Evolutionary conservation across 2,329 filamentous ascomycete species (phyloP).

Genomic region (Trichoderma breve): DNA sequence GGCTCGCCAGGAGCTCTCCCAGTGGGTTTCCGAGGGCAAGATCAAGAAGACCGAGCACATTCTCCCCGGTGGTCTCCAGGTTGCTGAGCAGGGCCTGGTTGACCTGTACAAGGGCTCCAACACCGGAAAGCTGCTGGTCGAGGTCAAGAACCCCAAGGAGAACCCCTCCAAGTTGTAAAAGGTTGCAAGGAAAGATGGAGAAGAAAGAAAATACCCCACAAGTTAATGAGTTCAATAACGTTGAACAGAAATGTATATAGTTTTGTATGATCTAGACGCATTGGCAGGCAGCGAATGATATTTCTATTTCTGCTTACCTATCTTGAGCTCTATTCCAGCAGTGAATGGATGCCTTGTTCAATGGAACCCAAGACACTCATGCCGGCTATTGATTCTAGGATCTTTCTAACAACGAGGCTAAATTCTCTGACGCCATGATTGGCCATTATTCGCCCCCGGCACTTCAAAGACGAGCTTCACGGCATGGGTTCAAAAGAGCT

Average conservation of each 20-base stretch:
- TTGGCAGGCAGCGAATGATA: neutral
- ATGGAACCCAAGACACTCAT: too few species aligned
- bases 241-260: constrained; percentile 10
- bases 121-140: constrained; percentile 63
- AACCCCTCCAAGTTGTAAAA: constrained; percentile 26
- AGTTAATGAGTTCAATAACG: neutral
- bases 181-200: neutral
- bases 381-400: too few species aligned
- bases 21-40: constrained; percentile 71
- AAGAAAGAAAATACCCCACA: neutral
- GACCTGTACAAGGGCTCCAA: constrained; percentile 68
- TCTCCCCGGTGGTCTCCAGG: constrained; percentile 63
- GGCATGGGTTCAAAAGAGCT: neutral
- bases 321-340: neutral
- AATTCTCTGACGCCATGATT: neutral
- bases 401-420: too few species aligned
- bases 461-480: neutral
- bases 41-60: constrained; percentile 70
- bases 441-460: neutral
- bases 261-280: constrained; percentile 1
- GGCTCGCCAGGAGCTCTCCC: constrained; percentile 59
- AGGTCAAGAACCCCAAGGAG: constrained; percentile 43
- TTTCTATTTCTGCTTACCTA: neutral
- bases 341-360: neutral
- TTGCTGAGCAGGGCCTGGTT: constrained; percentile 61